Conservation (phyloP, 257 asterid genomes). For the Verbena officinalis region DNA sequence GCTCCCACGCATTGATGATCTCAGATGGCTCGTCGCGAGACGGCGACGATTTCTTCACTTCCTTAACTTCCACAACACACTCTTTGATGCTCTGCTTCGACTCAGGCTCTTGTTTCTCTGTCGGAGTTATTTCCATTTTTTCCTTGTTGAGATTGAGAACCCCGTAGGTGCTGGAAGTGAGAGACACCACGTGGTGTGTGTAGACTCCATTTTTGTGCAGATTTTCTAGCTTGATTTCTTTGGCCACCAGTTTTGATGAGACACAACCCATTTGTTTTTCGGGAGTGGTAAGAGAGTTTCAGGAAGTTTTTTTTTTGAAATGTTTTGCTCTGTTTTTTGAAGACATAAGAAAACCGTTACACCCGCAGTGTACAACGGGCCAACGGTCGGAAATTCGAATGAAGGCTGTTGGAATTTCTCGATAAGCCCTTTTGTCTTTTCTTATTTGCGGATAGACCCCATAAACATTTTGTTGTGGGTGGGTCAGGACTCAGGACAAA, state of each 20-base stretch:
- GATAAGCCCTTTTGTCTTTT: constrained; percentile 21
- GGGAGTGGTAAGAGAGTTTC: neutral
- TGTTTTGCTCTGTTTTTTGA: constrained; percentile 26
- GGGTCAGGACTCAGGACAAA: neutral
- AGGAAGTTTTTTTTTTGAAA: constrained; percentile 26
- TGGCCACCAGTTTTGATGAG: constrained; percentile 57
- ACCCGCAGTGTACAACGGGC: constrained; percentile 31
- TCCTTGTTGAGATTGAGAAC: constrained; percentile 67
- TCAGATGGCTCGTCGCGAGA: constrained; percentile 58
- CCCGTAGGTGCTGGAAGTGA: constrained; percentile 90
- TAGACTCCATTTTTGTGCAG: constrained; percentile 30
- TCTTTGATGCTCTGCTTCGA: constrained; percentile 28
- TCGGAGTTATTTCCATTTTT: constrained; percentile 7
- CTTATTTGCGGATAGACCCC: constrained; percentile 34
- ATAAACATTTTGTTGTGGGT: neutral
- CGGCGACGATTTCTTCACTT: constrained; percentile 47
- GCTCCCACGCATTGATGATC: constrained; percentile 89
- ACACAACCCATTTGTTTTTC: constrained; percentile 78
- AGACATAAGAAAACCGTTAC: constrained; percentile 54
- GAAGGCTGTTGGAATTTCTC: constrained; percentile 3
- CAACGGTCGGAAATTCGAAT: constrained; percentile 83
- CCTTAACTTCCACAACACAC: constrained; percentile 37
- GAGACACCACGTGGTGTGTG: constrained; percentile 73
- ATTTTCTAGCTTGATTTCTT: constrained; percentile 47
- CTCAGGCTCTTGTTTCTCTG: neutral